Conservation (phyloP, 495 filamentous ascomycete species). For the Trichoderma reesei region DNA sequence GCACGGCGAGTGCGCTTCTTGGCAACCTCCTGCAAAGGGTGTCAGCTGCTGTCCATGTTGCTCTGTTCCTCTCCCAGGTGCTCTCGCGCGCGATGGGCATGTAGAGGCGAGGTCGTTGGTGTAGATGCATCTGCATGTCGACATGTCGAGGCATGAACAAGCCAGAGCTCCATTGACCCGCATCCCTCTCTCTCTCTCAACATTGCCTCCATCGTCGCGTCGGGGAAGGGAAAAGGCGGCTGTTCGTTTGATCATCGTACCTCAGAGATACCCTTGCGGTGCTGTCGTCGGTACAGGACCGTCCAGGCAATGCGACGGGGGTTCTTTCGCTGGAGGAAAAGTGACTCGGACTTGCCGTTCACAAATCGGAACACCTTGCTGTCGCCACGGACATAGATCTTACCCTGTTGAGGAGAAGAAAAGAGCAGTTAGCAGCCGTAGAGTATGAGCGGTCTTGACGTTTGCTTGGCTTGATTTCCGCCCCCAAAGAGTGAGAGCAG, state of each 20-base stretch:
- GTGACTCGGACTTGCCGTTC: slow-evolving; percentile 98
- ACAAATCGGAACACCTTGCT: slow-evolving; percentile 99
- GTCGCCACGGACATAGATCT: slow-evolving; percentile 97
- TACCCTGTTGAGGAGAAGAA: slow-evolving; percentile 58
- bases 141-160: no score
- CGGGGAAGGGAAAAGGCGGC: slow-evolving; percentile 3
- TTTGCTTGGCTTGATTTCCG: slow-evolving; percentile 3
- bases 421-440: slow-evolving; percentile 9
- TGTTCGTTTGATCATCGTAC: slow-evolving; percentile 40
- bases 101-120: neutral
- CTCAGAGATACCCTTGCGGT: slow-evolving; percentile 99
- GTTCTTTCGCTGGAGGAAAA: slow-evolving; percentile 99
- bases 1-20: slow-evolving; percentile 99
- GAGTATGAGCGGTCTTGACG: neutral
- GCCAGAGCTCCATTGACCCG: no score
- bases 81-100: neutral
- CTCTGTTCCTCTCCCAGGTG: slow-evolving; percentile 1
- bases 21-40: slow-evolving; percentile 73
- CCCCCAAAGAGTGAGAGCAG: no score
- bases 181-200: neutral
- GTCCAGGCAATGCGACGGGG: slow-evolving; percentile 98
- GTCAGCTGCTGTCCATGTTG: slow-evolving; percentile 44
- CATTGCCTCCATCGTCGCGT: neutral
- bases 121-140: neutral
- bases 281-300: slow-evolving; percentile 91